Conservation (phyloP, 2,329 filamentous ascomycete genomes). For the Helicocarpus griseus region DNA sequence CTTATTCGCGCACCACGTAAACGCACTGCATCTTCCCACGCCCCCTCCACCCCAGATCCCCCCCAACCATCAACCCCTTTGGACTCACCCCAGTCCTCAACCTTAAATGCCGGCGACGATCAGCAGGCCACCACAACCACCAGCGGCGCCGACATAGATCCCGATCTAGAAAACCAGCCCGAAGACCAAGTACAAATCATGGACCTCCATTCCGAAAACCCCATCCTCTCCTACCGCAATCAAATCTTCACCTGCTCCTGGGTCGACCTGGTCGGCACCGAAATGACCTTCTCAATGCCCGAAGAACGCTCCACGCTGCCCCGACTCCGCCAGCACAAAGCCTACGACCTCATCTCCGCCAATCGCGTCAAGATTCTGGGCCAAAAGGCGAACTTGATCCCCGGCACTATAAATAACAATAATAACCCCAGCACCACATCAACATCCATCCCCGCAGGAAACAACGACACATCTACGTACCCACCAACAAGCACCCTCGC, state of each 20-base stretch:
- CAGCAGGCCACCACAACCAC: constrained; percentile 4
- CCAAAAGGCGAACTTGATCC: constrained; percentile 50
- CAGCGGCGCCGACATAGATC: constrained; percentile 11
- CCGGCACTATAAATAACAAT: constrained; percentile 23
- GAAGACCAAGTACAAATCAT: constrained; percentile 59
- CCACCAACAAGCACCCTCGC: not conserved
- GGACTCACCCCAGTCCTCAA: constrained; percentile 2
- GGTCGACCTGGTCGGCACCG: constrained; percentile 75
- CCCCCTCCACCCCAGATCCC: constrained; percentile 8
- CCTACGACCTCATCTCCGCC: constrained; percentile 63
- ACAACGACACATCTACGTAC: not conserved
- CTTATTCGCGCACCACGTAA: constrained; percentile 25
- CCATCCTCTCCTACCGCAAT: constrained; percentile 70
- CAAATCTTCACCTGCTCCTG: constrained; percentile 71
- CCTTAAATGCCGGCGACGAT: constrained; percentile 4
- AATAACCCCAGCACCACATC: not conserved
- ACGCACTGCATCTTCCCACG: not conserved
- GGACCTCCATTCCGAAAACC: constrained; percentile 67
- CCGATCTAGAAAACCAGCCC: constrained; percentile 2
- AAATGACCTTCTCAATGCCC: constrained; percentile 57
- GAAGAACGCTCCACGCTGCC: constrained; percentile 42
- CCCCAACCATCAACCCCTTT: constrained; percentile 12
- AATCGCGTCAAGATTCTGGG: constrained; percentile 62
- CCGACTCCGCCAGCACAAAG: constrained; percentile 31
- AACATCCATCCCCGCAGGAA: constrained; percentile 1